A percentile compares a stretch with the other conserved stretches of the same genome.
phyloP scores from a whole-genome alignment of 2,329 filamentous ascomycete species.

The Beauveria sp. region DNA sequence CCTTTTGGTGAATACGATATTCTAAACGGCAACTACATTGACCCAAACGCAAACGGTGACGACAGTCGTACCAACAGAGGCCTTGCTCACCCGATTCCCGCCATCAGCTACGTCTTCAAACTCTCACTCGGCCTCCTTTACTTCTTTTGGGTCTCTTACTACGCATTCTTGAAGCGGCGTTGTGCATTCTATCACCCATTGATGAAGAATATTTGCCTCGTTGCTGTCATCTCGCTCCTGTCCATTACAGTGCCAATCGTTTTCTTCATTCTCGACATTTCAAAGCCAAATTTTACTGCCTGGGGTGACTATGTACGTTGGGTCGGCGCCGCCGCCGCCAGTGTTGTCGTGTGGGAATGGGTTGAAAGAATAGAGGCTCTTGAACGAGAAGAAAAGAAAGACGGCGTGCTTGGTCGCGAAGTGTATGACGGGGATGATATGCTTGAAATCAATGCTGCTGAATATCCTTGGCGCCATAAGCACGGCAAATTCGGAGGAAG shows the following conservation, averaged over 20 bases:
- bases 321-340: slow-evolving; percentile 91
- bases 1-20: slow-evolving; percentile 43
- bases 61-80: slow-evolving; percentile 39
- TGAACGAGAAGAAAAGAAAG: slow-evolving; percentile 88
- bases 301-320: slow-evolving; percentile 95
- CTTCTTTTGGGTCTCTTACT: slow-evolving; percentile 90
- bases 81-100: slow-evolving; percentile 86
- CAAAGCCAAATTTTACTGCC: slow-evolving; percentile 73
- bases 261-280: slow-evolving; percentile 88
- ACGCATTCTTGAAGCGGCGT: slow-evolving; percentile 81
- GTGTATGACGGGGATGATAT: slow-evolving; percentile 93
- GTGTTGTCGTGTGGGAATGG: slow-evolving; percentile 98
- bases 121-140: slow-evolving; percentile 80
- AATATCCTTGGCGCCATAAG: slow-evolving; percentile 40
- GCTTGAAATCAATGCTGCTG: slow-evolving; percentile 55
- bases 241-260: slow-evolving; percentile 85
- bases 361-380: slow-evolving; percentile 89
- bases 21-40: slow-evolving; percentile 36
- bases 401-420: slow-evolving; percentile 82
- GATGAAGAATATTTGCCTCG: slow-evolving; percentile 81
- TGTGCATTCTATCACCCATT: slow-evolving; percentile 86
- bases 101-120: slow-evolving; percentile 84
- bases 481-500: slow-evolving; percentile 24
- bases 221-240: slow-evolving; percentile 69
- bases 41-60: slow-evolving; percentile 28